Conservation (phyloP, 1,284 basidiomycete species). For the Ceratobasidium sp. region DNA sequence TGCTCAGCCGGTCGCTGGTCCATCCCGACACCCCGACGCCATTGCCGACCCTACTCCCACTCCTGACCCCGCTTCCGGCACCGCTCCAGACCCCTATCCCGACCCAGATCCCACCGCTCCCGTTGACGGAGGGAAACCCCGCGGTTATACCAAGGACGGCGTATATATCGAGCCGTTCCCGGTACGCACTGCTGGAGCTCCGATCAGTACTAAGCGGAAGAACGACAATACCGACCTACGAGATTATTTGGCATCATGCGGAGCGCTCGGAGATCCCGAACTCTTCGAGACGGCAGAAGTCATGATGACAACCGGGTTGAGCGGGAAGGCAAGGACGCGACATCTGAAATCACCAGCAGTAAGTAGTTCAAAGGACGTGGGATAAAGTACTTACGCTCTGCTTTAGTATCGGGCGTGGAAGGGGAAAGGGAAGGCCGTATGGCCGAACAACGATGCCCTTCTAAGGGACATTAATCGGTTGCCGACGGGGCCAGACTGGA, state of each 20-base stretch:
- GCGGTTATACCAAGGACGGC: not conserved
- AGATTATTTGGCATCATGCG: not conserved
- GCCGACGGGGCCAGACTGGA: constrained; percentile 37
- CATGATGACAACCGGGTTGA: constrained; percentile 39
- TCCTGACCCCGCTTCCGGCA: not conserved
- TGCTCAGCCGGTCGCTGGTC: constrained; percentile 2
- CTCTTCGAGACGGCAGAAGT: constrained; percentile 26
- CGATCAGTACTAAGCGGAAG: constrained; percentile 13
- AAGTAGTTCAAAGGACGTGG: not conserved
- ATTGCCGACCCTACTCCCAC: not conserved
- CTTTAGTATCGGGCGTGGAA: constrained; percentile 13
- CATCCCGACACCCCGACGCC: not conserved
- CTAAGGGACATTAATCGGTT: not conserved
- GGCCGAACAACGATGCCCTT: constrained; percentile 16
- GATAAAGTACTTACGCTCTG: not conserved
- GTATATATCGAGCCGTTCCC: constrained; percentile 27
- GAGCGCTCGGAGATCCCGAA: constrained; percentile 10
- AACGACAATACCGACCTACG: not conserved
- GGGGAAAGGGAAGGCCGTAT: constrained; percentile 25
- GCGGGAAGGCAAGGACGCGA: not conserved
- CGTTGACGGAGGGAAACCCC: not conserved
- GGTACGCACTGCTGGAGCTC: constrained; percentile 7
- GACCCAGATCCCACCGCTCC: no score
- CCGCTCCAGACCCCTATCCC: not conserved
- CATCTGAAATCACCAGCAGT: constrained; percentile 20